These are phyloP conservation scores for Alnus rubra DNA, from an alignment of 306 rosid species.

Conservation along the genomic window DNA sequence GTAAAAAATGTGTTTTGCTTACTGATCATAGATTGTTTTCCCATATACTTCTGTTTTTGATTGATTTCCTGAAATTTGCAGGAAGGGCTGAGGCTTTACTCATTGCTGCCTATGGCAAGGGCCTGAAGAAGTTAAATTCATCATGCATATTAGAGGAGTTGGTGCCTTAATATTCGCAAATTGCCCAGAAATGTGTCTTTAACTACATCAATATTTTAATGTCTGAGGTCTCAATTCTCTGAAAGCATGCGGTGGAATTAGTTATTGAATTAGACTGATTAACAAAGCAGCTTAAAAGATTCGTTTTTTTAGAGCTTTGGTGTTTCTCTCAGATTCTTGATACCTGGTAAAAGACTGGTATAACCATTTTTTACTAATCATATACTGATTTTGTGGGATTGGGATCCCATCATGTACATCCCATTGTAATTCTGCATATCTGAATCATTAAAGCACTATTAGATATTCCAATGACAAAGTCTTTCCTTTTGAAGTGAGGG, in stretches of 20 bases:
- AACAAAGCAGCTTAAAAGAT: background rate
- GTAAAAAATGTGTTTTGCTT: background rate
- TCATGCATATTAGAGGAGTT: conserved; percentile 34
- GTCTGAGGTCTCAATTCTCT: background rate
- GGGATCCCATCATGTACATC: background rate
- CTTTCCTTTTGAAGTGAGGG: background rate
- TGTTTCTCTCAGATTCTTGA: conserved; percentile 5
- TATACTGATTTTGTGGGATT: background rate
- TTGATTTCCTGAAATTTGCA: conserved; percentile 31
- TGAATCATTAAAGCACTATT: background rate
- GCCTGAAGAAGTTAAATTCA: conserved; percentile 37
- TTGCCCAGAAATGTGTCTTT: background rate
- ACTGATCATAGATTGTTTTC: background rate
- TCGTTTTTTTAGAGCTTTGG: background rate
- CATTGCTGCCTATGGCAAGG: conserved; percentile 90
- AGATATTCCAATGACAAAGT: background rate
- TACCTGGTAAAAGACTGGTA: background rate
- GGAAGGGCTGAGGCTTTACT: conserved; percentile 97
- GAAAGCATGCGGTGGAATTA: background rate
- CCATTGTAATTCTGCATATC: background rate
- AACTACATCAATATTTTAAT: background rate
- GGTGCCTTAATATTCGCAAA: conserved; percentile 24
- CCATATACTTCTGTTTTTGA: conserved; percentile 9
- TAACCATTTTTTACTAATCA: background rate
- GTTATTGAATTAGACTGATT: background rate